Conservation (phyloP, 345 rosid species). For the Salix exigua region DNA sequence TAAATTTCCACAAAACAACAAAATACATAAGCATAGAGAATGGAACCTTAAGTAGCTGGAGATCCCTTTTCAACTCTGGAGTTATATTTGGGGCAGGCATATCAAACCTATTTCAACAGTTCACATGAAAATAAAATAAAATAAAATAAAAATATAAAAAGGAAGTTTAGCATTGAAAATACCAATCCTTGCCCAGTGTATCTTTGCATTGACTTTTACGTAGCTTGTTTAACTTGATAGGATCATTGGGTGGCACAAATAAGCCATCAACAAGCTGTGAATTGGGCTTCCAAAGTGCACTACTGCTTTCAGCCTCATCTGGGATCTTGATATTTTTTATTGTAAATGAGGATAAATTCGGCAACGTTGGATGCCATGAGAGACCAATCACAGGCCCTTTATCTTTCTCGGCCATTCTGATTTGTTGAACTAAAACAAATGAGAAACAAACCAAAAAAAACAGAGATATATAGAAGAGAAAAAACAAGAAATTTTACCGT, state of each 20-base stretch:
- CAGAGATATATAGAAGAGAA: too few species aligned
- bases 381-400: slow-evolving; percentile 57
- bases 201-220: slow-evolving; percentile 65
- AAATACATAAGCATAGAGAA: neutral
- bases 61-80: slow-evolving; percentile 81
- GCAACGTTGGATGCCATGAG: slow-evolving; percentile 77
- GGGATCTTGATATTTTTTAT: slow-evolving; percentile 6
- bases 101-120: slow-evolving; percentile 59
- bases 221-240: slow-evolving; percentile 63
- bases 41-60: slow-evolving; percentile 79
- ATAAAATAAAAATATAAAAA: neutral
- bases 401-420: slow-evolving; percentile 48
- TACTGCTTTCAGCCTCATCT: slow-evolving; percentile 22
- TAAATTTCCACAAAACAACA: neutral
- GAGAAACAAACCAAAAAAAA: neutral
- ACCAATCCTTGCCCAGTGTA: slow-evolving; percentile 70
- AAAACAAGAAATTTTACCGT: too few species aligned
- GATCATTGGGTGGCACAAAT: slow-evolving; percentile 68
- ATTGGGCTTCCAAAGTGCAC: slow-evolving; percentile 56
- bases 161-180: neutral
- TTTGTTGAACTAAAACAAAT: neutral
- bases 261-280: slow-evolving; percentile 76
- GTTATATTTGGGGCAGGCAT: slow-evolving; percentile 90
- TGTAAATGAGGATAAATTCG: slow-evolving; percentile 25
- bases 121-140: neutral